Conservation (phyloP, 2,329 filamentous ascomycete species). For the Claviceps sp. region DNA sequence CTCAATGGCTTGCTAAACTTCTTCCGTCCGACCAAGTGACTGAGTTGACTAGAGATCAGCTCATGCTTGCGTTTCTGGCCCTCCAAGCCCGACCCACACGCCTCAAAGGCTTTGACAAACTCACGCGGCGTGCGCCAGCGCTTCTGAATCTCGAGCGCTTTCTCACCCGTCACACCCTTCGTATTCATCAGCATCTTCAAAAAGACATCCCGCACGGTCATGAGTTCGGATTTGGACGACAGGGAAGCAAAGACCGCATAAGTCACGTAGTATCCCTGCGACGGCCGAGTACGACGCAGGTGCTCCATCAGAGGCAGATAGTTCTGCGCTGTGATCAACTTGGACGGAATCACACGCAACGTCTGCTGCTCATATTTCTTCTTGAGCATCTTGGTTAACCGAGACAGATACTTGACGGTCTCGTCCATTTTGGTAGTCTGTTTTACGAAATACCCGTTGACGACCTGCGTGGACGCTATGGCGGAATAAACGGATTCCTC, state of each 20-base stretch:
- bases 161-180: slow-evolving; percentile 60
- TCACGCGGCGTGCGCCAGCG: slow-evolving; percentile 62
- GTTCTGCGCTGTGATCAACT: slow-evolving; percentile 47
- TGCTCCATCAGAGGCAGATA: slow-evolving; percentile 52
- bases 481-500: slow-evolving; percentile 58
- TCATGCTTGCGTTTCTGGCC: slow-evolving; percentile 44
- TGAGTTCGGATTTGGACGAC: slow-evolving; percentile 60
- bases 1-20: slow-evolving; percentile 55
- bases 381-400: slow-evolving; percentile 57
- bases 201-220: slow-evolving; percentile 62
- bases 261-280: slow-evolving; percentile 45
- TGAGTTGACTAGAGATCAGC: slow-evolving; percentile 45
- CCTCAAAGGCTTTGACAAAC: slow-evolving; percentile 56
- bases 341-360: slow-evolving; percentile 52
- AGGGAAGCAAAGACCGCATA: slow-evolving; percentile 60
- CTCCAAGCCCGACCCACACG: slow-evolving; percentile 33
- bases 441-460: slow-evolving; percentile 70
- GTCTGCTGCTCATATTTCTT: slow-evolving; percentile 46
- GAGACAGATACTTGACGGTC: slow-evolving; percentile 60
- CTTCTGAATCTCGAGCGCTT: slow-evolving; percentile 66
- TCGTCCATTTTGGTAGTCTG: slow-evolving; percentile 64
- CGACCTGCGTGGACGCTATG: slow-evolving; percentile 64
- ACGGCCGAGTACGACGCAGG: slow-evolving; percentile 38
- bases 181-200: slow-evolving; percentile 82
- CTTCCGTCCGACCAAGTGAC: slow-evolving; percentile 49